These are phyloP conservation scores for Thraustochytrium sp. DNA, from an alignment of 352 stramenopile genomes.

Conservation along the genomic window DNA sequence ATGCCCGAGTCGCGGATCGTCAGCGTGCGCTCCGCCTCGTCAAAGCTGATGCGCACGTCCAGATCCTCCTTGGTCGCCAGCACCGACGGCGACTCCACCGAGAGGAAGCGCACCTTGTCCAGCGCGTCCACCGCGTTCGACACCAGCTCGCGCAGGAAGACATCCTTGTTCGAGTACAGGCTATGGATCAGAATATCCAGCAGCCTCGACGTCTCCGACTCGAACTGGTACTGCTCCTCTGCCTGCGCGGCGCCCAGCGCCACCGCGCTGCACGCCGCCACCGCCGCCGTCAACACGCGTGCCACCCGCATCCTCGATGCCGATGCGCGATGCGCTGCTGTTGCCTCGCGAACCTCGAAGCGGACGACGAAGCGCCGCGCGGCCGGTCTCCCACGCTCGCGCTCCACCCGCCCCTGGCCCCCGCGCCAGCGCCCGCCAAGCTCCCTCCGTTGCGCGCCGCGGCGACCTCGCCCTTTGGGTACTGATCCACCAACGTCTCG, in stretches of 20 bases:
- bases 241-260: background rate
- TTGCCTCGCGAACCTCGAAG: too few relatives aligned
- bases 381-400: too few relatives aligned
- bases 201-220: conserved; percentile 94
- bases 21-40: conserved; percentile 87
- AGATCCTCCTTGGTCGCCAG: conserved; percentile 56
- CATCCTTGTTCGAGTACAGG: conserved; percentile 91
- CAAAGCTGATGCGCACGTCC: conserved; percentile 92
- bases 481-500: too few relatives aligned
- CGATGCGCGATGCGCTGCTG: too few relatives aligned
- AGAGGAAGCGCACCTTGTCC: conserved; percentile 98
- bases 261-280: background rate
- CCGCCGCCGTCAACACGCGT: background rate
- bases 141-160: conserved; percentile 98
- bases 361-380: too few relatives aligned
- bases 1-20: conserved; percentile 97
- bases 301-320: background rate
- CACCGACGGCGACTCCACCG: conserved; percentile 58
- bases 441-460: too few relatives aligned
- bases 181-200: conserved; percentile 99
- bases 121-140: conserved; percentile 97
- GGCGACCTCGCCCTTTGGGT: too few relatives aligned
- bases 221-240: conserved; percentile 79
- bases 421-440: background rate
- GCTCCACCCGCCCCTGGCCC: too few relatives aligned